Evolutionary conservation across 768 basidiomycete genomes (phyloP), one percentile per base, ranked within the genome.

Genomic region (Gelatoporia subvermispora): DNA sequence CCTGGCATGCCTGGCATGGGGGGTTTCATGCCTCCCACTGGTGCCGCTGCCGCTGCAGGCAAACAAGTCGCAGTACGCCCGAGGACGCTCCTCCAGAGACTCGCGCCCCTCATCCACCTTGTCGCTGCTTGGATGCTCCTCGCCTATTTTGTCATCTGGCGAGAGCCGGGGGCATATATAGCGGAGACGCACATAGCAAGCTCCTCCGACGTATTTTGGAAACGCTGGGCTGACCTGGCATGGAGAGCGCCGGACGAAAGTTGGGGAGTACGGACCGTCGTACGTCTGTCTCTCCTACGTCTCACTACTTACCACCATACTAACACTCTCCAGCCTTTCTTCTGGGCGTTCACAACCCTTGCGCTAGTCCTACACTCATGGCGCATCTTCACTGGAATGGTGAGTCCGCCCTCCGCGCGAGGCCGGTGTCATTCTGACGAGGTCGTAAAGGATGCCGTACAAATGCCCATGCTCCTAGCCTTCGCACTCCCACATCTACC

Each of bases 281-380:
- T 87, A 57, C 53, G 82, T 71, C 8, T 41, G 9, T 28, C 47
- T 17, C 31, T 34, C 35, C 25, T 47, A 23, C 40, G 20, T 16
- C 15, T 21, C n/a, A 15, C 9, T 41, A n/a, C 46, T 28, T 31
- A 17, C 15, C 11, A 9, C 38, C 15, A 16, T 44, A 23, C 53
- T 56, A 36, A 50, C 24, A 16, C 24, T 25, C 34, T 37, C 17
- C 34, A 90, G 88, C 82, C 86, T 1, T 87, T 92, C 69, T 87
- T 91, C 63, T 89, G 85, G 85, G 83, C 78, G 8, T 90, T 91
- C 51, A 77, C 79, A 35, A 84, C 88, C 0, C 61, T 91, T 3
- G 78, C 90, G 55, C 71, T 90, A 20, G 73, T 74, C 17, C 60
- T 92, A 38, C 86, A 90, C 56, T 88, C 88, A 8, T 59, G 82